Percentiles rank a stretch among this genome's conserved stretches.
Evolutionary conservation across 2,329 filamentous ascomycete species (phyloP).

Genomic region (Alternaria brassicicola): DNA sequence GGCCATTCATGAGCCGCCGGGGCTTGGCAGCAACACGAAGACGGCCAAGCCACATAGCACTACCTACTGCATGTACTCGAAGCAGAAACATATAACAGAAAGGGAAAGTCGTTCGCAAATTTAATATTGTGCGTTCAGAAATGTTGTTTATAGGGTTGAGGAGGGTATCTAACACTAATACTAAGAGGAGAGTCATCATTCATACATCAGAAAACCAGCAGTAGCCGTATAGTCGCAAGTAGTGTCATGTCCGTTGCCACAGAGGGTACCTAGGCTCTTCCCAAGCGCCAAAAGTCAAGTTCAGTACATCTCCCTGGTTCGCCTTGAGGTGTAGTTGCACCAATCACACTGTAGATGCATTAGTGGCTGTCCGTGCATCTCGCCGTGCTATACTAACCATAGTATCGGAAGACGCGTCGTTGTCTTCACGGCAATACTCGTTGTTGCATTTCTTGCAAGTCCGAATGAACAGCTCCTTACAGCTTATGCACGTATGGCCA

Average conservation of each 20-base stretch:
- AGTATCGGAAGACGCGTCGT: slow-evolving; percentile 76
- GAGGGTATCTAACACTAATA: slow-evolving; percentile 26
- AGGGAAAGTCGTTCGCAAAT: background rate
- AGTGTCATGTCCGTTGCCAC: background rate
- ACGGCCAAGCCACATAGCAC: background rate
- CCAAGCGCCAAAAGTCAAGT: background rate
- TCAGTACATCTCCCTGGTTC: slow-evolving; percentile 46
- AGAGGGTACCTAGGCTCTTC: background rate
- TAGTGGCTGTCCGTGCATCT: background rate
- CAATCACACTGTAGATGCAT: slow-evolving; percentile 45
- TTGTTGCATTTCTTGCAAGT: slow-evolving; percentile 74
- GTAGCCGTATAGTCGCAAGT: background rate
- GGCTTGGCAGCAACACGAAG: slow-evolving; percentile 11
- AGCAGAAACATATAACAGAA: background rate
- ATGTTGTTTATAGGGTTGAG: slow-evolving; percentile 3
- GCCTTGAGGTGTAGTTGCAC: slow-evolving; percentile 47
- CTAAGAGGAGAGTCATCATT: slow-evolving; percentile 18
- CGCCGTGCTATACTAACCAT: slow-evolving; percentile 44
- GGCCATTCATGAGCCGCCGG: slow-evolving; percentile 29
- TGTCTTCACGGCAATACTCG: slow-evolving; percentile 83
- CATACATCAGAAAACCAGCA: background rate
- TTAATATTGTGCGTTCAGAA: background rate
- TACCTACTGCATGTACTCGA: background rate
- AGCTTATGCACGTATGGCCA: slow-evolving; percentile 78
- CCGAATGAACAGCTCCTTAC: slow-evolving; percentile 73